phyloP scores from a whole-genome alignment of 176 grass and related monocot species.

The Avena eriantha region DNA sequence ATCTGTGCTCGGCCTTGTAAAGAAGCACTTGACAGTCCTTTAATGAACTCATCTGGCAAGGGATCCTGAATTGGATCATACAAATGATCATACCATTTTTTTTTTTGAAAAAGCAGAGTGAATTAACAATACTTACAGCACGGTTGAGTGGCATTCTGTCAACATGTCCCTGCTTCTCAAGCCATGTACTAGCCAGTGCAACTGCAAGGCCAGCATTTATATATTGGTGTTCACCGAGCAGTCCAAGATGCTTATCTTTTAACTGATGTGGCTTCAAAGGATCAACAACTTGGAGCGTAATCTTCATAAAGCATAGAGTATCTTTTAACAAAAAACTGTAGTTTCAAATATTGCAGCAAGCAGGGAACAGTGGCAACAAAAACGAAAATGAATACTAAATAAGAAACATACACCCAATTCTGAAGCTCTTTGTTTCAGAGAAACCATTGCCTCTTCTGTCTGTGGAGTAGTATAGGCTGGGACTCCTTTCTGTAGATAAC shows the following conservation, averaged over 20 bases:
- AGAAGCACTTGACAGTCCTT: constrained; percentile 63
- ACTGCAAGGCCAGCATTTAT: constrained; percentile 91
- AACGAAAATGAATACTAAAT: constrained; percentile 4
- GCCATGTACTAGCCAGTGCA: constrained; percentile 81
- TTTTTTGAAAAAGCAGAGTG: constrained; percentile 14
- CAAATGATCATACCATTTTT: constrained; percentile 18
- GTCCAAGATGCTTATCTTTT: constrained; percentile 74
- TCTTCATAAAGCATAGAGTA: constrained; percentile 59
- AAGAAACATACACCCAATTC: constrained; percentile 81
- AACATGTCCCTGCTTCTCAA: constrained; percentile 64
- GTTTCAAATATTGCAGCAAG: constrained; percentile 12
- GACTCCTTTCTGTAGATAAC: constrained; percentile 68
- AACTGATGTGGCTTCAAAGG: constrained; percentile 72
- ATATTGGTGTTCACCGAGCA: constrained; percentile 85
- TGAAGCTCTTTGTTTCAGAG: constrained; percentile 72
- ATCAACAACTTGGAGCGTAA: constrained; percentile 71
- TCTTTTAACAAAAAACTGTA: constrained; percentile 12
- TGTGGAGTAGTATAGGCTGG: constrained; percentile 79
- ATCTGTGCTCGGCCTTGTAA: constrained; percentile 96
- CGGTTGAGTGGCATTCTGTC: constrained; percentile 47
- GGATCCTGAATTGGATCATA: constrained; percentile 57
- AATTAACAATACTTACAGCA: constrained; percentile 61
- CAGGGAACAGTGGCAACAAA: constrained; percentile 5
- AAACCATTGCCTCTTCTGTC: constrained; percentile 82
- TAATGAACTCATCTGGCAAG: constrained; percentile 79